Evolutionary conservation across 441 rosid genomes (phyloP).

Genomic region (Populus hybrid): DNA sequence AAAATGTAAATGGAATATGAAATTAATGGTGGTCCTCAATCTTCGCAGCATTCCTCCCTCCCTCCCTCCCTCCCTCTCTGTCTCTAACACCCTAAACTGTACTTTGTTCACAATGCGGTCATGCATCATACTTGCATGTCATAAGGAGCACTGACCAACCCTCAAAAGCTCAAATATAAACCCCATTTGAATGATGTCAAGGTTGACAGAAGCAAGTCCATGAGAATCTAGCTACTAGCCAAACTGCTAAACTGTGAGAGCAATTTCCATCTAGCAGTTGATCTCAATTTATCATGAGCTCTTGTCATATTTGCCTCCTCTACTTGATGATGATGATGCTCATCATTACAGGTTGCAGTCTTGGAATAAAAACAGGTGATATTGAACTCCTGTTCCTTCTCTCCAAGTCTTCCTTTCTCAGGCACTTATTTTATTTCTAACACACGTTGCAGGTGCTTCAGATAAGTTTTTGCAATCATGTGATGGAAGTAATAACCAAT

Average conservation of each 20-base stretch:
- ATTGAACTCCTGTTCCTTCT: background rate
- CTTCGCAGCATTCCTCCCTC: background rate
- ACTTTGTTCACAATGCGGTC: background rate
- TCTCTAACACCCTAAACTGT: background rate
- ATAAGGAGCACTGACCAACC: background rate
- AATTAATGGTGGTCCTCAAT: constrained; percentile 16
- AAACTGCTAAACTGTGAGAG: constrained; percentile 8
- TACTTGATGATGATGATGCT: constrained; percentile 23
- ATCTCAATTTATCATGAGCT: constrained; percentile 27
- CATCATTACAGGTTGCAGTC: constrained; percentile 17
- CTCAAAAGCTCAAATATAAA: background rate
- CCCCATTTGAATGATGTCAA: background rate
- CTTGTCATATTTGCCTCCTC: constrained; percentile 23
- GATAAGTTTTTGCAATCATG: constrained; percentile 7
- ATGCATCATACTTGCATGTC: constrained; percentile 1
- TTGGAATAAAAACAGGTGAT: constrained; percentile 23
- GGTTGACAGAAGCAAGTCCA: background rate
- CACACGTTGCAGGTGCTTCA: constrained; percentile 17
- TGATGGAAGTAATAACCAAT: constrained; percentile 13
- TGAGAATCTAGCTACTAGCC: background rate
- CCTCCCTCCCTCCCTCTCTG: too few relatives aligned
- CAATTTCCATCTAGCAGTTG: constrained; percentile 1
- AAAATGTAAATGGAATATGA: constrained; percentile 13
- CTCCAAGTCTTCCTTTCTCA: background rate
- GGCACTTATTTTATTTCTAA: background rate